A percentile compares a stretch with the other conserved stretches of the same genome.
Conservation (phyloP, 2,329 filamentous ascomycete species). For the Diaporthe citrichinensis region DNA sequence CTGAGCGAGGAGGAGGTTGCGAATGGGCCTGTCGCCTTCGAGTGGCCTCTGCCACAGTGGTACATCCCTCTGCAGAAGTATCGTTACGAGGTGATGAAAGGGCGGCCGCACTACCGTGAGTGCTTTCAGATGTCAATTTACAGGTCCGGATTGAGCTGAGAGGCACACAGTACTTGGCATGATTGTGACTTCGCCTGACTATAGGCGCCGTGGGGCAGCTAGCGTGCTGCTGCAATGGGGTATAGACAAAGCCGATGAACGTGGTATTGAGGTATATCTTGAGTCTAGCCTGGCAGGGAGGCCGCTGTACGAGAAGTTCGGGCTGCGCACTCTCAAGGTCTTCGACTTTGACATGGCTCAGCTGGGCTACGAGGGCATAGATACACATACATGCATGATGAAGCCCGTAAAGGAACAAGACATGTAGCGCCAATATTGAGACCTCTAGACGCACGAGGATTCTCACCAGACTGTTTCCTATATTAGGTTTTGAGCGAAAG, state of each 20-base stretch:
- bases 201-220: slow-evolving; percentile 13
- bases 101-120: slow-evolving; percentile 19
- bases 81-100: neutral
- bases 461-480: neutral
- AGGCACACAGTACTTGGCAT: slow-evolving; percentile 9
- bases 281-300: slow-evolving; percentile 2
- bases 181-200: slow-evolving; percentile 3
- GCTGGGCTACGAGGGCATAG: slow-evolving; percentile 7
- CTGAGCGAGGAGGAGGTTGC: neutral
- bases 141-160: neutral
- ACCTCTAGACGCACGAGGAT: neutral
- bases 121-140: neutral
- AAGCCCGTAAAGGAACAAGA: neutral
- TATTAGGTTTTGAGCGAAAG: neutral
- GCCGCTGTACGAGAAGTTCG: slow-evolving; percentile 10
- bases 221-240: neutral
- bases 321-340: slow-evolving; percentile 1
- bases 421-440: neutral
- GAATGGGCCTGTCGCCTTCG: neutral
- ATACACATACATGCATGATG: slow-evolving; percentile 14
- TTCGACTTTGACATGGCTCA: slow-evolving; percentile 11
- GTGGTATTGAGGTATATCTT: slow-evolving; percentile 13
- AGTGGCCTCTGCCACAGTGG: slow-evolving; percentile 13
- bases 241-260: neutral
- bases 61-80: neutral